Evolutionary conservation across 2,329 filamentous ascomycete genomes (phyloP).

Genomic region (Clonostachys byssicola): DNA sequence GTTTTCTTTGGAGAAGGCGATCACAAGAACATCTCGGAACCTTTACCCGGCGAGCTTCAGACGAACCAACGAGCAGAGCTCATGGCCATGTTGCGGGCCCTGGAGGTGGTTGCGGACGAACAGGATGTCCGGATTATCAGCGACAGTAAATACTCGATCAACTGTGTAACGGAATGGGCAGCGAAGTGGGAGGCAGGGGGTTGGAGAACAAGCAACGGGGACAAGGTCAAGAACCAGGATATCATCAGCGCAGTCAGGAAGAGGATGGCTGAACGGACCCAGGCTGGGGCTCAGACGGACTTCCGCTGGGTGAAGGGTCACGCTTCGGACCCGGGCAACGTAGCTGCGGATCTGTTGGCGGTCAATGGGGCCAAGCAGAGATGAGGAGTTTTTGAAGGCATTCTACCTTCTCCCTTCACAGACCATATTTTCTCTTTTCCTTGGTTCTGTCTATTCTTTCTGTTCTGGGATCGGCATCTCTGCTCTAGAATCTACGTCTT

Average conservation of each 20-base stretch:
- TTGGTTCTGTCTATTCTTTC: background rate
- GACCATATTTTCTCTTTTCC: background rate
- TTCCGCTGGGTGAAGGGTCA: slow-evolving; percentile 95
- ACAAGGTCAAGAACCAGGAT: slow-evolving; percentile 81
- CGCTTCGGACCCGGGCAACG: slow-evolving; percentile 66
- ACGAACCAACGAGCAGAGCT: slow-evolving; percentile 98
- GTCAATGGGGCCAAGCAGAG: slow-evolving; percentile 38
- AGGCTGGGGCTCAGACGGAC: slow-evolving; percentile 54
- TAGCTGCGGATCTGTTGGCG: slow-evolving; percentile 75
- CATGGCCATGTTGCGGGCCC: slow-evolving; percentile 77
- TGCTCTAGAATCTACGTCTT: too few relatives aligned
- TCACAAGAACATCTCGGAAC: slow-evolving; percentile 66
- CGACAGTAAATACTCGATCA: slow-evolving; percentile 90
- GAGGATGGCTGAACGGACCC: slow-evolving; percentile 66
- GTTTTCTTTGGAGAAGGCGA: slow-evolving; percentile 59
- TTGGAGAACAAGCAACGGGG: slow-evolving; percentile 71
- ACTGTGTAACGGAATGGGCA: slow-evolving; percentile 85
- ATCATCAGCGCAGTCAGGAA: slow-evolving; percentile 69
- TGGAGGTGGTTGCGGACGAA: slow-evolving; percentile 68
- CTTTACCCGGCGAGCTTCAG: slow-evolving; percentile 67
- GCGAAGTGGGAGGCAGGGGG: slow-evolving; percentile 68
- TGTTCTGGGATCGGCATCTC: background rate
- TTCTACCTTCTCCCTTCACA: background rate
- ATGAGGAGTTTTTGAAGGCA: background rate
- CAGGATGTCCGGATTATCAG: slow-evolving; percentile 73